phyloP scores from a whole-genome alignment of 805 yeast genomes.

The Blastobotrys terrestris region DNA sequence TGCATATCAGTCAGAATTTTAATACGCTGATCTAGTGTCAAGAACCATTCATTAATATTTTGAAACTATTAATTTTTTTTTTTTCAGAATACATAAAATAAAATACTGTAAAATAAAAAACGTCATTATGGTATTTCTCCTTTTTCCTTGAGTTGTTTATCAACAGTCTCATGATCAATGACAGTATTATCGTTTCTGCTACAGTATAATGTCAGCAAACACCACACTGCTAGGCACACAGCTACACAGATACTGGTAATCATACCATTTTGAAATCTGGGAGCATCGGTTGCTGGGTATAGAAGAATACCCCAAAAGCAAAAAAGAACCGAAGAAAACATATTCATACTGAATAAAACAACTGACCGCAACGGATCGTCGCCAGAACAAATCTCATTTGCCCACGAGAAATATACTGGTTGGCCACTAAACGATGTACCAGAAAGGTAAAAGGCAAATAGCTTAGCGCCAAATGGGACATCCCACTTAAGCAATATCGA shows the following conservation, averaged over 20 bases:
- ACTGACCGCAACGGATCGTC: constrained; percentile 1
- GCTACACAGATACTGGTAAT: constrained; percentile 3
- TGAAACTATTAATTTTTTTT: no score
- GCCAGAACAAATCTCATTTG: not conserved
- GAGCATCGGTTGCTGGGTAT: constrained; percentile 2
- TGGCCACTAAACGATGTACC: not conserved
- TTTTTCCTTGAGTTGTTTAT: not conserved
- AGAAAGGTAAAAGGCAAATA: not conserved
- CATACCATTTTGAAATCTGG: constrained; percentile 1
- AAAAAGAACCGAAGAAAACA: constrained; percentile 4
- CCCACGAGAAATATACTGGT: not conserved
- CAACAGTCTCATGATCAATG: not conserved
- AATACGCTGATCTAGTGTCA: no score
- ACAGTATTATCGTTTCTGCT: not conserved
- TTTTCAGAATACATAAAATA: no score
- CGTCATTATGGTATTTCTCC: not conserved
- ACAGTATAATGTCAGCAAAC: not conserved
- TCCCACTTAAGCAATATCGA: not conserved
- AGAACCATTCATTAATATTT: no score
- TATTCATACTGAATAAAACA: constrained; percentile 2
- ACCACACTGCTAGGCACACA: not conserved
- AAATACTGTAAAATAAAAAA: no score
- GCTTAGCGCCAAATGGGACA: not conserved
- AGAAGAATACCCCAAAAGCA: constrained; percentile 5
- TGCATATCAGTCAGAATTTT: no score